Base-by-base conservation (phyloP, 768 basidiomycete species). In the Collybia sp. region DNA sequence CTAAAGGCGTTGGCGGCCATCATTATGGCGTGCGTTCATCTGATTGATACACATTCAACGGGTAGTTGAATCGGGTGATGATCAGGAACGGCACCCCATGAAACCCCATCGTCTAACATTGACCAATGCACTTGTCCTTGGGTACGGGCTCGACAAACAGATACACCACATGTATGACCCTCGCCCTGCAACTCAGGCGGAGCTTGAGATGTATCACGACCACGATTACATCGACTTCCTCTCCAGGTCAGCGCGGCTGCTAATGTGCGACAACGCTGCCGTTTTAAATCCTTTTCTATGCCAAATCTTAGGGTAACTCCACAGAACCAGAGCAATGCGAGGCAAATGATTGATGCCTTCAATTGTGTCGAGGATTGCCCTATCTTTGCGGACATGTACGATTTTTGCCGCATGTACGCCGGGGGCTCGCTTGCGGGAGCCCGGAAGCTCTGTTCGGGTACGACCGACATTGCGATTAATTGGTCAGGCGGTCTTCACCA, bases 401-500 rank as follows among this genome's bases (percentile, higher is more conserved):
- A 93, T 44, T 99, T 96, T 53, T 95, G 91, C 63, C 79, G 82
- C 39, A 87, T 94, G 80, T 99, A 96, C 63, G 79, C 95, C 1
- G 96, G 96, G 0, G 93, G 79, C 0, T 93, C 91, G 1, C 71
- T 99, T 15, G 90, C 92, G 13, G 96, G 88, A 1, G 94, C 94
- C 9, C 72, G 93, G 15, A 94, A 93, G 62, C 73, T 98, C 2
- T 83, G 81, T 43, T 76, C 86, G 2, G 92, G 91, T 1, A 72
- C 83, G 2, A 92, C 93, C 13, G 96, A 99, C 65, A 97, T 95
- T 36, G 96, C 96, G 0, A 92, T 99, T 56, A 98, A 97, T 59
- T 99, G 96, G 96, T 93, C 93, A 16, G 96, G 96, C 1, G 96
- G 96, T 0, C 75, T 99, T 15, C 96, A 99, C 66, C 96, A 99